phyloP scores from a whole-genome alignment of 192 early-diverging fungal genomes.

The Helicostylum pulchrum region DNA sequence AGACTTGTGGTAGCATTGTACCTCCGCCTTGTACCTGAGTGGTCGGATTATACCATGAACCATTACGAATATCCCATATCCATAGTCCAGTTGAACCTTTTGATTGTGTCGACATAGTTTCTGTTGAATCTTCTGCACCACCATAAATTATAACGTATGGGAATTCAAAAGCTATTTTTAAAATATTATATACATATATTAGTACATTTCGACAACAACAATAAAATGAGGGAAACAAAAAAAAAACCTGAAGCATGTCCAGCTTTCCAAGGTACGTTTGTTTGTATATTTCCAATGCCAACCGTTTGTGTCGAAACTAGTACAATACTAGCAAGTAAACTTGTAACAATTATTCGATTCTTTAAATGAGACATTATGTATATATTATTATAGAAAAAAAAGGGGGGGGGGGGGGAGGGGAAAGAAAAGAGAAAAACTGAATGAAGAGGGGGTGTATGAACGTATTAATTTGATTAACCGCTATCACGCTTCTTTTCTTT shows the following conservation, averaged over 20 bases:
- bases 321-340: neutral
- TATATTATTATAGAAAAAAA: neutral
- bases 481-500: no score
- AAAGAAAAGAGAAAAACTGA: no score
- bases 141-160: constrained; percentile 49
- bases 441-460: no score
- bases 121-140: constrained; percentile 38
- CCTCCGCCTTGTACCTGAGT: constrained; percentile 20
- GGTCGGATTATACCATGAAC: constrained; percentile 44
- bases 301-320: neutral
- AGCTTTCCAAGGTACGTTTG: constrained; percentile 31
- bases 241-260: constrained; percentile 34
- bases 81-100: constrained; percentile 43
- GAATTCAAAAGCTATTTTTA: constrained; percentile 22
- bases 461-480: no score
- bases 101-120: constrained; percentile 1
- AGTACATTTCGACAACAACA: neutral
- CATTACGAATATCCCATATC: constrained; percentile 43
- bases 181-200: neutral
- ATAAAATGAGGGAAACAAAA: neutral
- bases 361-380: neutral
- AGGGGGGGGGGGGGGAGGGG: no score
- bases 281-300: constrained; percentile 20
- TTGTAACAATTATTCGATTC: neutral
- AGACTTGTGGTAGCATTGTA: constrained; percentile 38